Evolutionary conservation across 2,329 filamentous ascomycete genomes (phyloP), one percentile per base, ranked within the genome.

Genomic region (Ophiobolus disseminans): DNA sequence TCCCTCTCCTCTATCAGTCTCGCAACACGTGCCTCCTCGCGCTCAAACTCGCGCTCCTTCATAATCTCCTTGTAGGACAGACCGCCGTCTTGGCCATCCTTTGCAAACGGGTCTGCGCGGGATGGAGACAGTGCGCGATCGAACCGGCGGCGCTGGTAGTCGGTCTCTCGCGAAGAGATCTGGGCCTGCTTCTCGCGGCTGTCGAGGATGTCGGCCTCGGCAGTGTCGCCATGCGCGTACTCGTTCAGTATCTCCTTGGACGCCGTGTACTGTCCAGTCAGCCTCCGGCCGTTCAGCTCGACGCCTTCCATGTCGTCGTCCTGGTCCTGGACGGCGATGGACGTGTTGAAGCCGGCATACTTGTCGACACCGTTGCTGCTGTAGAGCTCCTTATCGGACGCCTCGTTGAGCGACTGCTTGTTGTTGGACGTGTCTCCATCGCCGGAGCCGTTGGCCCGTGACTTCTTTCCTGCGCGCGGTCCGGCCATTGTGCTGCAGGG

Each of bases 201-300:
- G 40, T 91, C 82, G 55, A 99, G 80, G 5, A 93, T 87, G 66
- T 99, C 95, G 50, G 93, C 91, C 75, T 97, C 93, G 71, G 96
- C 93, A 20, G 93, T 90, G 34, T 90, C 92, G 45, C 92, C 92
- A 44, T 85, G 86, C 19, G 93, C 87, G 75, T 96, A 96, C 76
- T 99, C 94, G 70, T 96, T 90, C 69, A 99, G 92, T 76, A 97
- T 91, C 40, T 89, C 86, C 61, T 85, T 88, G 30, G 91, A 93
- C 20, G 94, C 94, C 26, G 94, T 99, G 76, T 99, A 99, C 75
- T 97, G 94, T 56, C 92, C 93, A 25, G 97, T 88, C 52, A 99
- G 80, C 51, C 90, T 85, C 65, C 88, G 85, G 62, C 89, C 86
- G 62, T 73, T 79, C 36, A 78, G 72, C n/a, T 79, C 86, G 47